These are phyloP conservation scores for Usnea hakonensis DNA, from an alignment of 495 filamentous ascomycete genomes.

Conservation along the genomic window DNA sequence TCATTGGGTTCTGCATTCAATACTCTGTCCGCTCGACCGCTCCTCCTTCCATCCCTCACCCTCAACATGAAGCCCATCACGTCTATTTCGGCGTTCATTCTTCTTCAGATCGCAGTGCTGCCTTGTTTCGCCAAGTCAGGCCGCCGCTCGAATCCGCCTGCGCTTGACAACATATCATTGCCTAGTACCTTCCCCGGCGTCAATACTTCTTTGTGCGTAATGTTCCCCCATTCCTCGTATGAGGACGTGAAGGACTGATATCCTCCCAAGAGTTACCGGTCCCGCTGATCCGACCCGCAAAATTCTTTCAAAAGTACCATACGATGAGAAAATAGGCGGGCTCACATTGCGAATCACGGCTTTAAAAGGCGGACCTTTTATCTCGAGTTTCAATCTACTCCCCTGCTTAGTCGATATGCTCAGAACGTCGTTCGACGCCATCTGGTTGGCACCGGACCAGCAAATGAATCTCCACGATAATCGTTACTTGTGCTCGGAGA, in stretches of 20 bases:
- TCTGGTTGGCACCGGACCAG: not conserved
- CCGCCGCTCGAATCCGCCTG: not conserved
- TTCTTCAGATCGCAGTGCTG: not conserved
- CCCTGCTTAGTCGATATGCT: slow-evolving; percentile 2
- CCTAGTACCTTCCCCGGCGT: not conserved
- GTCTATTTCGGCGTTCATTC: not conserved
- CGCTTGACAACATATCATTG: not conserved
- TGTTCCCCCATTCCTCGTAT: not conserved
- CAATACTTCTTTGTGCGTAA: not conserved
- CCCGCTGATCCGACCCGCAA: not conserved
- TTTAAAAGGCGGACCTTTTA: not conserved
- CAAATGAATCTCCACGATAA: not conserved
- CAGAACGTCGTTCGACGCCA: not conserved
- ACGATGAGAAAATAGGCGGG: not conserved
- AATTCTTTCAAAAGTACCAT: not conserved
- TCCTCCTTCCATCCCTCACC: not conserved
- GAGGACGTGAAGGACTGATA: not conserved
- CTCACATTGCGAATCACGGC: not conserved
- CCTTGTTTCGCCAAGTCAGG: not conserved
- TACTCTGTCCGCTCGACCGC: too few species aligned
- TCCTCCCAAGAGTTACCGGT: not conserved
- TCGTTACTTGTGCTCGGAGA: not conserved
- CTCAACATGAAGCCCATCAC: not conserved
- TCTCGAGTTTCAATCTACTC: not conserved
- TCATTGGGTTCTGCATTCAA: not conserved